Base-by-base conservation (phyloP, 305 asterid genomes). In the Fraxinus albicans region DNA sequence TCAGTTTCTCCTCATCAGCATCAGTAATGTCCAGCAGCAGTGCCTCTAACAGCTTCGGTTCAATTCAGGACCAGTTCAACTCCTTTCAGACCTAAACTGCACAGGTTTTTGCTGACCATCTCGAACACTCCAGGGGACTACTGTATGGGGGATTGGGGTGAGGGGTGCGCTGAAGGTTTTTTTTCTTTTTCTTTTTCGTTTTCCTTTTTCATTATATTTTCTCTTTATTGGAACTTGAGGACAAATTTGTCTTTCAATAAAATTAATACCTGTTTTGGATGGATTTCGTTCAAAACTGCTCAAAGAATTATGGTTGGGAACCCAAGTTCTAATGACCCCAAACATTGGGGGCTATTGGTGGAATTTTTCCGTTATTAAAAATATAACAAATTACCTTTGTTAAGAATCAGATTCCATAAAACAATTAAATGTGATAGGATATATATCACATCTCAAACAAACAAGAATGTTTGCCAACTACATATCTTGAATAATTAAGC, bases 1-100 rank as follows among this genome's bases (percentile, higher is more conserved):
- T 82, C 58, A 12, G 1, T 47, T 47, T 47, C 58, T 13, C 95
- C 76, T 84, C 94, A 60, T 83, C 93, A 60, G 91, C 91, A 76
- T 74, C 89, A 47, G 84, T 88, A 86, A 84, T 88, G 72, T 88
- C 96, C 81, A 85, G 86, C 86, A 85, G 90, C 88, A 76, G 79
- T 13, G 82, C 88, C 40, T 83, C 91, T 84, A 89, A 83, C 88
- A 83, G 88, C 86, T 82, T 86, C 34, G 83, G 89, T 86, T 87
- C 90, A 15, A 79, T 81, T 85, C 93, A 89, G 74, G 91, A 88
- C 78, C 93, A 87, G 19, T 80, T 89, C 79, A 88, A 36, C 84
- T 86, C 84, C 84, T 75, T 84, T 84, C 90, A 88, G 88, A 84
- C 93, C 34, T 81, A 74, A 80, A 80, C 86, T 85, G 82, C 85